Evolutionary conservation across 2,329 filamentous ascomycete genomes (phyloP).

Genomic region (Hypoxylon sp.): DNA sequence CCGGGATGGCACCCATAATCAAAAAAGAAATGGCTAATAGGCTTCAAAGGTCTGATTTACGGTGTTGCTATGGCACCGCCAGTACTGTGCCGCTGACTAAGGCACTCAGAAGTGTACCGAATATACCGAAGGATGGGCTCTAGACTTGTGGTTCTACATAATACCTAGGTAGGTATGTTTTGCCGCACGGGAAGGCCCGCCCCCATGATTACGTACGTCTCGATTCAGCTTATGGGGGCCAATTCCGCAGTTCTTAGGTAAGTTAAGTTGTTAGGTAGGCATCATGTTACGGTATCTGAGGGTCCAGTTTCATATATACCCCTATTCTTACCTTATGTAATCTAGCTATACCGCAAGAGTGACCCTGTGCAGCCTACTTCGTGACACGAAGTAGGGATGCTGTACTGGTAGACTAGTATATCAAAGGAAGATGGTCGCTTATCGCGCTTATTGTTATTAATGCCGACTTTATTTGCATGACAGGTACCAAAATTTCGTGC

Average conservation of each 20-base stretch:
- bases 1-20: not conserved
- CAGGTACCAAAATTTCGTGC: not conserved
- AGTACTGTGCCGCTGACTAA: constrained; percentile 32
- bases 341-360: constrained; percentile 26
- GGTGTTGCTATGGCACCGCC: constrained; percentile 20
- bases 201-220: constrained; percentile 34
- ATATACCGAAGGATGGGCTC: constrained; percentile 16
- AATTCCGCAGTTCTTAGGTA: constrained; percentile 5
- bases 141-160: constrained; percentile 5
- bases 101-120: not conserved
- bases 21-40: constrained; percentile 5
- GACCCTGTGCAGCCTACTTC: constrained; percentile 6
- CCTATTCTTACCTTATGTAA: constrained; percentile 38
- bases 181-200: constrained; percentile 37
- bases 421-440: constrained; percentile 3
- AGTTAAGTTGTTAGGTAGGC: not conserved
- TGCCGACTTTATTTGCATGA: not conserved
- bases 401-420: not conserved
- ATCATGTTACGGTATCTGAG: constrained; percentile 27
- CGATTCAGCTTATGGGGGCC: constrained; percentile 25
- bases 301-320: constrained; percentile 32
- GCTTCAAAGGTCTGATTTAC: constrained; percentile 9
- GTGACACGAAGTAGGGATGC: not conserved
- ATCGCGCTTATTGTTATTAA: constrained; percentile 6
- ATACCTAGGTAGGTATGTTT: constrained; percentile 1